These are phyloP conservation scores for Peltaster fructicola DNA, from an alignment of 2,329 filamentous ascomycete species.

Conservation along the genomic window DNA sequence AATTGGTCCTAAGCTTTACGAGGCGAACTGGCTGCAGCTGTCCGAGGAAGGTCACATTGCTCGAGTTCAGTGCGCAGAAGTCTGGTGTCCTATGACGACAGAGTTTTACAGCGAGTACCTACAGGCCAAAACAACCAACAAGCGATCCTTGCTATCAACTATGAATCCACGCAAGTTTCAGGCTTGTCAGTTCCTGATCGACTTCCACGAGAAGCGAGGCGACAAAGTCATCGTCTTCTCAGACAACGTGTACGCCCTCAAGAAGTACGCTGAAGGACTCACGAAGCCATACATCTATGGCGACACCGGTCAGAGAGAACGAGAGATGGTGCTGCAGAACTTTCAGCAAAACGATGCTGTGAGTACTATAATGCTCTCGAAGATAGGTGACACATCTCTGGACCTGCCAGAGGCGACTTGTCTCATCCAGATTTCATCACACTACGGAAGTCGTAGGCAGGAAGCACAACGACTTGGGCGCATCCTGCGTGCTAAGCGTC, in stretches of 20 bases:
- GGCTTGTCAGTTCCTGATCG: conserved; percentile 92
- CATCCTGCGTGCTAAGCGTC: conserved; percentile 82
- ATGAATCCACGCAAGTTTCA: conserved; percentile 98
- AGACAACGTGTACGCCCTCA: conserved; percentile 86
- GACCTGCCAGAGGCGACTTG: conserved; percentile 93
- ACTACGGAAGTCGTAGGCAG: conserved; percentile 91
- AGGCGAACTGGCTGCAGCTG: conserved; percentile 98
- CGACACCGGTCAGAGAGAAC: conserved; percentile 69
- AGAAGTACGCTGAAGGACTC: conserved; percentile 68
- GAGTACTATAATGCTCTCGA: conserved; percentile 88
- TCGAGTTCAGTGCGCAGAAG: conserved; percentile 90
- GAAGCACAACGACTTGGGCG: conserved; percentile 87
- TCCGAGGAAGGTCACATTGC: conserved; percentile 95
- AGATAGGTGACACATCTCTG: conserved; percentile 96
- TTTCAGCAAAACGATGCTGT: conserved; percentile 84
- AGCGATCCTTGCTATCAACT: conserved; percentile 60
- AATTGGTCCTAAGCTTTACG: conserved; percentile 92
- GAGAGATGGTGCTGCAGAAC: conserved; percentile 74
- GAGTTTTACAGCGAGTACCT: conserved; percentile 96
- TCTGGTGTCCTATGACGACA: conserved; percentile 98
- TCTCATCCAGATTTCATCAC: conserved; percentile 90
- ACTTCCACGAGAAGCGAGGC: conserved; percentile 85
- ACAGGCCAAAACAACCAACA: conserved; percentile 42
- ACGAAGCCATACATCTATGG: conserved; percentile 85
- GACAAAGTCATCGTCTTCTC: conserved; percentile 98